These are phyloP conservation scores for Amanita phalloides DNA, from an alignment of 768 basidiomycete species.

Conservation along the genomic window DNA sequence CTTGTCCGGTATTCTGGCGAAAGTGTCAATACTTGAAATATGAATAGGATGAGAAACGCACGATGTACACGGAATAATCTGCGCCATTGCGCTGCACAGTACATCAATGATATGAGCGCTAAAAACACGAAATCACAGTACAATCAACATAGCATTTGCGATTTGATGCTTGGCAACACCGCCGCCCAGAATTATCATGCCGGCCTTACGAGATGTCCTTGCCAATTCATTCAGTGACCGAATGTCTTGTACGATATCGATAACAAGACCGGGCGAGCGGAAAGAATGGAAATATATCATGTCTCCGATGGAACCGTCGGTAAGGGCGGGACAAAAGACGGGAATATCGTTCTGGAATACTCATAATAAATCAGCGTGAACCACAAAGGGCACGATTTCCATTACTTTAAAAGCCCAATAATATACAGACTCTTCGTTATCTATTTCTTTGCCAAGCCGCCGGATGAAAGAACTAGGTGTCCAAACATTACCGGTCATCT, in stretches of 20 bases:
- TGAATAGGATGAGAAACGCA: slow-evolving; percentile 21
- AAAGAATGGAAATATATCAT: slow-evolving; percentile 99
- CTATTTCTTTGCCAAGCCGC: slow-evolving; percentile 92
- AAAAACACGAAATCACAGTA: slow-evolving; percentile 24
- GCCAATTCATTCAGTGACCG: slow-evolving; percentile 84
- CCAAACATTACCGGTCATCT: slow-evolving; percentile 61
- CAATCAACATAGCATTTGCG: slow-evolving; percentile 99
- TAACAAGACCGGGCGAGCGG: slow-evolving; percentile 66
- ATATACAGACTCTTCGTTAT: slow-evolving; percentile 95
- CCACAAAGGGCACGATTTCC: not conserved
- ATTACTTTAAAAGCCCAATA: slow-evolving; percentile 98
- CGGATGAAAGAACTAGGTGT: slow-evolving; percentile 90
- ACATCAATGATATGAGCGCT: slow-evolving; percentile 1
- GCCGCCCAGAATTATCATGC: slow-evolving; percentile 96
- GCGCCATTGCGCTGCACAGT: slow-evolving; percentile 82
- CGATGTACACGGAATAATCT: slow-evolving; percentile 94
- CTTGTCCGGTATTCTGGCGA: slow-evolving; percentile 90
- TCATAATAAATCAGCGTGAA: slow-evolving; percentile 5
- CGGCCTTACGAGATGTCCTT: slow-evolving; percentile 82
- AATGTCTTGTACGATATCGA: slow-evolving; percentile 95
- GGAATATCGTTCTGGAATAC: slow-evolving; percentile 87
- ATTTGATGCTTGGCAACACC: slow-evolving; percentile 99
- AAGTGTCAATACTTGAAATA: not conserved
- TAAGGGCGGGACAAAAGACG: slow-evolving; percentile 96
- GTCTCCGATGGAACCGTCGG: slow-evolving; percentile 96